Percentiles rank a stretch among this genome's conserved stretches.
Evolutionary conservation across 371 early-diverging fungal species (phyloP).

Genomic region (Mycotypha africana): DNA sequence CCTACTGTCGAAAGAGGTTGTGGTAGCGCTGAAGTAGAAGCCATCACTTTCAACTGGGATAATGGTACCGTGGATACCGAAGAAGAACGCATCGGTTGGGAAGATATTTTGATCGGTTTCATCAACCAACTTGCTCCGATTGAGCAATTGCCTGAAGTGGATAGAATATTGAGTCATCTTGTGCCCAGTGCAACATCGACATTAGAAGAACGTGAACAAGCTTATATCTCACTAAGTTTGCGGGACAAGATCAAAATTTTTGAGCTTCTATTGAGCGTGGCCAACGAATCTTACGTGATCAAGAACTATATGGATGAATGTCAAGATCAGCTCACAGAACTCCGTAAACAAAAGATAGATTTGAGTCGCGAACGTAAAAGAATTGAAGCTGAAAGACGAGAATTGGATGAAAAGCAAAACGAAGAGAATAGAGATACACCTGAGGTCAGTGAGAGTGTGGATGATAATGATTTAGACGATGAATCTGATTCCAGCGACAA

Average conservation of each 20-base stretch:
- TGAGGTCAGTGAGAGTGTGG: slow-evolving; percentile 1
- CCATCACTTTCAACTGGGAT: slow-evolving; percentile 31
- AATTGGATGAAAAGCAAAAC: slow-evolving; percentile 24
- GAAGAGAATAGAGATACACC: slow-evolving; percentile 15
- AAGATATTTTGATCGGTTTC: slow-evolving; percentile 41
- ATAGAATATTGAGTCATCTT: slow-evolving; percentile 43
- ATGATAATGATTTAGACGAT: slow-evolving; percentile 14
- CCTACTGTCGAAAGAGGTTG: slow-evolving; percentile 19
- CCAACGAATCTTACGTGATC: slow-evolving; percentile 39
- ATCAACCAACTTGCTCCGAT: slow-evolving; percentile 46
- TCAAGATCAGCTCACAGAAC: slow-evolving; percentile 56
- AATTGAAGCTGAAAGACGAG: slow-evolving; percentile 35
- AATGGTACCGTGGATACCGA: slow-evolving; percentile 19
- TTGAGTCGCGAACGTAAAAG: slow-evolving; percentile 57
- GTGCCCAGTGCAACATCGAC: slow-evolving; percentile 35
- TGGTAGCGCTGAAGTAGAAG: slow-evolving; percentile 23
- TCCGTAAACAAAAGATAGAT: slow-evolving; percentile 64
- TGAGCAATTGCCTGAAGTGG: slow-evolving; percentile 38
- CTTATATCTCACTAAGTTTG: slow-evolving; percentile 35
- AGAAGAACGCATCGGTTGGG: slow-evolving; percentile 42
- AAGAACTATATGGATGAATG: slow-evolving; percentile 65
- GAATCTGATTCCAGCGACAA: slow-evolving; percentile 20
- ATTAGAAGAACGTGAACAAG: slow-evolving; percentile 40
- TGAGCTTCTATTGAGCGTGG: slow-evolving; percentile 45
- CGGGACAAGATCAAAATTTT: slow-evolving; percentile 47